These are phyloP conservation scores for Sporisorium iseilematis-ciliati DNA, from an alignment of 1,284 basidiomycete species.

Conservation along the genomic window DNA sequence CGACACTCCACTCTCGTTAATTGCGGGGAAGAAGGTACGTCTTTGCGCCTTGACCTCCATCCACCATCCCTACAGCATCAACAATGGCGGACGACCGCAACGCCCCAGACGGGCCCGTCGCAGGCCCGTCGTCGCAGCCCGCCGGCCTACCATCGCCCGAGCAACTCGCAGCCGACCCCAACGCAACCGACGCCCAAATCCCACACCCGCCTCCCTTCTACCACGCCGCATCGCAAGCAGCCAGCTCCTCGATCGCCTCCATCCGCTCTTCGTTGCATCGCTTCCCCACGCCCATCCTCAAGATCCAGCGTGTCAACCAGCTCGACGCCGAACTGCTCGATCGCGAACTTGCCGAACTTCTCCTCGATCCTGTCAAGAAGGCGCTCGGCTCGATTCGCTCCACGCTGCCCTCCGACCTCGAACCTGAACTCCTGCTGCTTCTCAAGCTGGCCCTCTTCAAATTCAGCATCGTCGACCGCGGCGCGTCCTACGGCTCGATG, in stretches of 20 bases:
- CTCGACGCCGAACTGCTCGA: slow-evolving; percentile 94
- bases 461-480: slow-evolving; percentile 82
- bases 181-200: slow-evolving; percentile 38
- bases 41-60: background rate
- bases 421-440: slow-evolving; percentile 83
- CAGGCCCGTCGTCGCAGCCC: slow-evolving; percentile 27
- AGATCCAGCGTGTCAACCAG: slow-evolving; percentile 79
- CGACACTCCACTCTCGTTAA: slow-evolving; percentile 26
- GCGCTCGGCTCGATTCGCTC: slow-evolving; percentile 76
- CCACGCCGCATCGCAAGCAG: slow-evolving; percentile 50
- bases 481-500: slow-evolving; percentile 89
- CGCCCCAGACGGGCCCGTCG: slow-evolving; percentile 14
- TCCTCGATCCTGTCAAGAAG: slow-evolving; percentile 84
- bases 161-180: slow-evolving; percentile 29
- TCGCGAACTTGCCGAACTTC: slow-evolving; percentile 84
- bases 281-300: slow-evolving; percentile 65
- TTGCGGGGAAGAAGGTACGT: slow-evolving; percentile 16
- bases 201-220: slow-evolving; percentile 55
- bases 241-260: slow-evolving; percentile 42
- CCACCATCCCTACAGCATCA: background rate
- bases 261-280: slow-evolving; percentile 58
- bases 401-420: slow-evolving; percentile 77
- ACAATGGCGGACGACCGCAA: slow-evolving; percentile 18
- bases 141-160: slow-evolving; percentile 33
- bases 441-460: slow-evolving; percentile 85